Conservation (phyloP, 495 filamentous ascomycete species). For the Penicillium ochrochloron region DNA sequence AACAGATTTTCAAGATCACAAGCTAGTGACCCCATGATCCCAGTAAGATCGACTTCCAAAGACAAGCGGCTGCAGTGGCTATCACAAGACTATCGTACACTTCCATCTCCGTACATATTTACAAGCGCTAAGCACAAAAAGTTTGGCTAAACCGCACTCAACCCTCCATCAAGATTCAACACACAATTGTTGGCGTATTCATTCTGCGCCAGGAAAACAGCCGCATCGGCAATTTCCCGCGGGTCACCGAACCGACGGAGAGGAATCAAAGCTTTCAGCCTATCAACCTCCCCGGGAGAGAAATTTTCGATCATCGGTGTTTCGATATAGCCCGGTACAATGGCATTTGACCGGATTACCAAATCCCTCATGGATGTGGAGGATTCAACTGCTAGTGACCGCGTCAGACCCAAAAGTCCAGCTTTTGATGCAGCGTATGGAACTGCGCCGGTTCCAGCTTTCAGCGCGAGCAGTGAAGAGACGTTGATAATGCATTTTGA, state of each 20-base stretch:
- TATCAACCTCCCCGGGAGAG: conserved; percentile 34
- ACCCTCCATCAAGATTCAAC: conserved; percentile 82
- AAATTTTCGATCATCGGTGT: conserved; percentile 72
- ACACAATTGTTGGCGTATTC: conserved; percentile 83
- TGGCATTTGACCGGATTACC: conserved; percentile 73
- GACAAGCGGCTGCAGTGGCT: neutral
- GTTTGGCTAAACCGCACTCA: conserved; percentile 64
- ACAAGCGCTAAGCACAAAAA: neutral
- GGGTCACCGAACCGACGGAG: conserved; percentile 68
- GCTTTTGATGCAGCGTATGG: conserved; percentile 83
- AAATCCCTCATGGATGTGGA: conserved; percentile 38
- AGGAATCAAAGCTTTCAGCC: conserved; percentile 59
- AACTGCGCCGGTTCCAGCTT: conserved; percentile 65
- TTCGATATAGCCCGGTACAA: conserved; percentile 82
- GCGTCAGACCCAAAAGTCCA: conserved; percentile 75
- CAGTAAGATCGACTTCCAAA: neutral
- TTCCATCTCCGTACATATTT: neutral
- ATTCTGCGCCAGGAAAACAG: conserved; percentile 76
- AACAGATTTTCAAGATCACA: neutral
- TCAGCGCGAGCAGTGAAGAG: conserved; percentile 69
- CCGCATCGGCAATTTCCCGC: conserved; percentile 80
- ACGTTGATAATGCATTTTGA: conserved; percentile 78
- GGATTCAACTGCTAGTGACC: conserved; percentile 69
- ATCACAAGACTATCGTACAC: neutral
- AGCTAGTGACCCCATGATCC: neutral